phyloP scores from a whole-genome alignment of 1,284 basidiomycete species.

The Mrakiaceae sp. region DNA sequence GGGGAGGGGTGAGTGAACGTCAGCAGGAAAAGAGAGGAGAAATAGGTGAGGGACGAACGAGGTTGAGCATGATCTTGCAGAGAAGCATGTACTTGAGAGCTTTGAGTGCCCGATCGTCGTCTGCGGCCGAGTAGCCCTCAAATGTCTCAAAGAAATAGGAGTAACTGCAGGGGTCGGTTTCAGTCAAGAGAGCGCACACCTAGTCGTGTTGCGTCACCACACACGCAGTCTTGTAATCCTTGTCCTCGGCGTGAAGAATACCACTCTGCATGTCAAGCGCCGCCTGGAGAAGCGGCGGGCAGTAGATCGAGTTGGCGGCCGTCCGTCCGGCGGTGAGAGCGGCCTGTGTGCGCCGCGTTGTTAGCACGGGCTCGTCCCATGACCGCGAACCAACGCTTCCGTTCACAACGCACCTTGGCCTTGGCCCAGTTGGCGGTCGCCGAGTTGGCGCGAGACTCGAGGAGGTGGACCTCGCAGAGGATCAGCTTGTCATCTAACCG shows the following conservation, averaged over 20 bases:
- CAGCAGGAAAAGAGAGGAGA: too few relatives aligned
- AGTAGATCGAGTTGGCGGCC: constrained; percentile 94
- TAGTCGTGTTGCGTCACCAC: constrained; percentile 34
- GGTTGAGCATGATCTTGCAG: constrained; percentile 95
- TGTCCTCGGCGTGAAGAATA: constrained; percentile 89
- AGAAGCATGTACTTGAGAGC: constrained; percentile 96
- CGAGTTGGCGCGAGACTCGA: constrained; percentile 84
- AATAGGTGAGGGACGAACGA: constrained; percentile 44
- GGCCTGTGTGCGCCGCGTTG: constrained; percentile 42
- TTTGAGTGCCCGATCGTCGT: constrained; percentile 48
- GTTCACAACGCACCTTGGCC: constrained; percentile 54
- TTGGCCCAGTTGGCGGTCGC: constrained; percentile 86
- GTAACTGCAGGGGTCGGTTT: constrained; percentile 41
- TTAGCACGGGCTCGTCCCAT: not conserved
- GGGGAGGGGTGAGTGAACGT: not conserved
- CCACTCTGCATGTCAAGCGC: constrained; percentile 86
- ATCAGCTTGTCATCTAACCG: constrained; percentile 96
- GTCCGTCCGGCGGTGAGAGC: constrained; percentile 85
- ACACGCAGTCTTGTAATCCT: constrained; percentile 83
- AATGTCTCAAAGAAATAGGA: constrained; percentile 98
- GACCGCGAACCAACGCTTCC: not conserved
- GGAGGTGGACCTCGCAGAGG: constrained; percentile 87
- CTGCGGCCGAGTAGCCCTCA: constrained; percentile 63
- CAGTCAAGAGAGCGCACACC: not conserved
- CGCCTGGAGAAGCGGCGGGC: constrained; percentile 84